Percentiles rank a stretch among this genome's conserved stretches.
These are phyloP conservation scores for Fragilaria radians DNA, from an alignment of 108 stramenopile species.

Conservation along the genomic window DNA sequence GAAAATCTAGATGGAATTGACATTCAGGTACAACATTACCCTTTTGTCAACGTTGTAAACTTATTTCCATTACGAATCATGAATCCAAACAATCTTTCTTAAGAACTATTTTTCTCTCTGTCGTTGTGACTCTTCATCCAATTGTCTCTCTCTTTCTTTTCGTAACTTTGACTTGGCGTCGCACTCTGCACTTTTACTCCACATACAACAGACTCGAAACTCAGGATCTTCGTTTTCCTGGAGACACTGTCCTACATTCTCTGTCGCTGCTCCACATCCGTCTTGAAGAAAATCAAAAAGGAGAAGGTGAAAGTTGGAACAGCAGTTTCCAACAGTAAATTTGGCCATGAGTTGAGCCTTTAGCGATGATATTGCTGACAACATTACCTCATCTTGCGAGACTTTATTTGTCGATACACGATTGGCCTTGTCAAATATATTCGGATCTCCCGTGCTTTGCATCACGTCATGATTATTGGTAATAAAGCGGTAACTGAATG, in stretches of 20 bases:
- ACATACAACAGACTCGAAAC: conserved; percentile 37
- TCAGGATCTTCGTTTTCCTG: conserved; percentile 29
- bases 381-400: conserved; percentile 16
- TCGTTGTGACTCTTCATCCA: too few relatives aligned
- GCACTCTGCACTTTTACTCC: conserved; percentile 26
- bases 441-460: conserved; percentile 27
- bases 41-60: too few relatives aligned
- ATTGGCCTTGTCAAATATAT: neutral
- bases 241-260: conserved; percentile 24
- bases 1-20: too few relatives aligned
- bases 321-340: conserved; percentile 39
- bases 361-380: conserved; percentile 33
- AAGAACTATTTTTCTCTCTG: too few relatives aligned
- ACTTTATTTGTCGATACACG: neutral
- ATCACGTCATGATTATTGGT: conserved; percentile 23
- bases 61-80: too few relatives aligned
- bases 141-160: conserved; percentile 2
- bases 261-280: conserved; percentile 28
- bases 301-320: conserved; percentile 35
- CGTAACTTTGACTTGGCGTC: neutral
- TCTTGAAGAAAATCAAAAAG: conserved; percentile 33
- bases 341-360: conserved; percentile 22
- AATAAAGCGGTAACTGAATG: conserved; percentile 23
- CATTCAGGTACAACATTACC: too few relatives aligned
- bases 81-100: too few relatives aligned